Evolutionary conservation across 306 rosid genomes (phyloP), one percentile per base, ranked within the genome.

Genomic region (Pterocarpus macrocarpus): DNA sequence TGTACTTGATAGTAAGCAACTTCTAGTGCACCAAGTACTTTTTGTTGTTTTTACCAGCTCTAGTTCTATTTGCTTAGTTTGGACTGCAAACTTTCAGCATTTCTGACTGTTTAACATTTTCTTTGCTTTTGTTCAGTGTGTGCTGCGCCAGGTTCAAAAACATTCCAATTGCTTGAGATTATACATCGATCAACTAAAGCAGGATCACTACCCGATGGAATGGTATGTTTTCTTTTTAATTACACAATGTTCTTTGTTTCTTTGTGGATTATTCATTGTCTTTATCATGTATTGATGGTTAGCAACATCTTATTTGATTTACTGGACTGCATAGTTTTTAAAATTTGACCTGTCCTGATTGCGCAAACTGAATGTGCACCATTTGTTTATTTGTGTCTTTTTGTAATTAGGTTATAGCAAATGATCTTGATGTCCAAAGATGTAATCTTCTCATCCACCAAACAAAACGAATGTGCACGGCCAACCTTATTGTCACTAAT

Each of bases 401-500:
- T 66, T 61, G 4, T 81, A 47, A 82, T 84, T 86, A 96, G 99
- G 92, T 96, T 82, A 86, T 94, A 70, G 99, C 99, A 82, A 96
- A 96, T 83, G 99, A 96, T 89, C 94, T 94, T 43, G 99, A 96
- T 78, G 95, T 96, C 81, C 96, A 94, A 92, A 89, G 99, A 84
- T 96, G 99, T 82, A 94, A 94, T 86, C 98, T 96, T 79, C 99
- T 96, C 81, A 96, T 96, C 81, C 99, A 96, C 89, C 99, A 96
- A 90, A 96, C 98, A 34, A 96, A 96, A 86, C 81, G 99, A 86
- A 96, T 96, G 99, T 93, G 97, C 89, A 96, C 99, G 8, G 97
- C 98, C 76, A 96, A 96, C 84, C 87, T 96, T 55, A 89, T 96
- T 76, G 99, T 96, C 76, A 96, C 97, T 30, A 96, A 96, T 90